Evolutionary conservation across 179 eudicot species (phyloP), one percentile per base, ranked within the genome.

Genomic region (Silene coronaria): DNA sequence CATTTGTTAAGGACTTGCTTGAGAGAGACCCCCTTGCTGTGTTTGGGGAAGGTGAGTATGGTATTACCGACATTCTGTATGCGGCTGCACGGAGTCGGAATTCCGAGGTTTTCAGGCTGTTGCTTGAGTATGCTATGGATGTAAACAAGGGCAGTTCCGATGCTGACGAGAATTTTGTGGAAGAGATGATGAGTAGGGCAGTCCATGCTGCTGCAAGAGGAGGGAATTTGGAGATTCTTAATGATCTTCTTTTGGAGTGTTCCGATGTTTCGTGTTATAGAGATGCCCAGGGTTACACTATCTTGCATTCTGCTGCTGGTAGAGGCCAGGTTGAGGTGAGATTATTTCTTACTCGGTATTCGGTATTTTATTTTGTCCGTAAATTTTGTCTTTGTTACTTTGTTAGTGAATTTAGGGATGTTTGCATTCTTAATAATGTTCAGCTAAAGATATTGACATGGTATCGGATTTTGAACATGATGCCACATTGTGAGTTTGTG

Each of bases 21-120:
- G 81, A 79, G 51, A 86, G 85, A 46, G 96, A 90, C 59, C 85
- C 91, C 0, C 45, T 80, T 32, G 84, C 86, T 45, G 98, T 91
- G 55, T 87, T 88, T 46, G 98, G 97, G 8, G 93, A 88, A 77
- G 96, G 96, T n/a, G 98, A 93, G 75, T 93, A 87, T 78, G 96
- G 98, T 46, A 85, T 90, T 36, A 89, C 90, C 28, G 98, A 93
- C 66, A 80, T 93, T 57, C 81, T 93, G 6, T 91, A 91, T 19
- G 98, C 88, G 0, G 98, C 91, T 1, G 92, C 98, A 1, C 83
- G 97, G 82, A 87, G 98, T 62, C 82, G 81, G 81, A 81, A 83
- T 53, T 83, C 85, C 0, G 89, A 82, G 85, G 93, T 89, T 71
- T 91, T 91, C 46, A 86, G 87, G 89, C 30, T 88, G 10, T 46